These are phyloP conservation scores for Phytophthora sp. DNA, from an alignment of 352 stramenopile species.

Conservation along the genomic window DNA sequence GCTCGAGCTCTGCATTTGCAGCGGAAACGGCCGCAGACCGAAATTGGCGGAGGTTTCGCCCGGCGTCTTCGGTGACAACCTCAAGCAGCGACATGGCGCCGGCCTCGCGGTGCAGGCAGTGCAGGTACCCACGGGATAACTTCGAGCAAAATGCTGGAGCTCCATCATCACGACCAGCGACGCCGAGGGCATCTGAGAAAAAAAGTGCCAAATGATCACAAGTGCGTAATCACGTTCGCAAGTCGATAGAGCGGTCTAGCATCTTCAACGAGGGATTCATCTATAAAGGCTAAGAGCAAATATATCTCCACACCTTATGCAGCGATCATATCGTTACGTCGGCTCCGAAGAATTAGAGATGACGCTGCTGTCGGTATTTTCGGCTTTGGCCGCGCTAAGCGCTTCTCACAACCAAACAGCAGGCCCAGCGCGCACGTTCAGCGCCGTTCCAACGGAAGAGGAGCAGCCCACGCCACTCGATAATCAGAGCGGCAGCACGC, in stretches of 20 bases:
- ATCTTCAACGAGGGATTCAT: too few species aligned
- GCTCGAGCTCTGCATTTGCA: background rate
- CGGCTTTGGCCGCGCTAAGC: background rate
- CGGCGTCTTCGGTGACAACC: background rate
- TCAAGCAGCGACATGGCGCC: slow-evolving; percentile 18
- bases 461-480: slow-evolving; percentile 13
- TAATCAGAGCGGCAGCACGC: slow-evolving; percentile 15
- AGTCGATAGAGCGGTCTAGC: too few species aligned
- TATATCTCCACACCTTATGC: background rate
- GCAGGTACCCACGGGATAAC: background rate
- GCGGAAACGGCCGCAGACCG: slow-evolving; percentile 14
- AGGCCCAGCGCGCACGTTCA: slow-evolving; percentile 23
- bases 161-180: too few species aligned
- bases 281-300: too few species aligned
- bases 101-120: background rate
- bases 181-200: too few species aligned
- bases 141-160: slow-evolving; percentile 17
- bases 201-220: too few species aligned
- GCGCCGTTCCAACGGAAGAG: slow-evolving; percentile 34
- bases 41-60: background rate
- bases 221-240: too few species aligned
- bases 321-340: too few species aligned
- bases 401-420: slow-evolving; percentile 39
- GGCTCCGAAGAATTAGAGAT: slow-evolving; percentile 9
- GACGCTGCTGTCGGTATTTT: background rate